phyloP scores from a whole-genome alignment of 1,139 yeast genomes.

The Saccharomyces uvarum region DNA sequence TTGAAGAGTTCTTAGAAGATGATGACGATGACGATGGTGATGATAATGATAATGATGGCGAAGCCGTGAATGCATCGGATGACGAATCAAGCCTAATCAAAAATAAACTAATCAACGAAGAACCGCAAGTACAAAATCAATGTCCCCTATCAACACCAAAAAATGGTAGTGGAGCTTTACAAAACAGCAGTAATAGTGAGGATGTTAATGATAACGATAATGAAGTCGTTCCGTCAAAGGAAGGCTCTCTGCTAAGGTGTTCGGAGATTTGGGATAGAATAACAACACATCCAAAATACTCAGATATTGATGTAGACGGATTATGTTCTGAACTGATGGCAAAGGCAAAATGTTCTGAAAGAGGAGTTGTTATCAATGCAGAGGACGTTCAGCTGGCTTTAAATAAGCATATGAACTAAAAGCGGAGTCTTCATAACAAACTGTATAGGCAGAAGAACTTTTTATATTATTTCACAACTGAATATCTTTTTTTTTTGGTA shows the following conservation, averaged over 20 bases:
- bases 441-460: not conserved
- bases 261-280: slow-evolving; percentile 95
- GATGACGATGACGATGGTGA: slow-evolving; percentile 4
- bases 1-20: slow-evolving; percentile 8
- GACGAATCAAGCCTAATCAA: slow-evolving; percentile 5
- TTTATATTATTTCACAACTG: not conserved
- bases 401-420: slow-evolving; percentile 23
- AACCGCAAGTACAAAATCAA: slow-evolving; percentile 6
- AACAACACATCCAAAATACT: slow-evolving; percentile 85
- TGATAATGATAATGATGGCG: slow-evolving; percentile 2
- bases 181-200: not conserved
- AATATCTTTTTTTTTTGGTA: not conserved
- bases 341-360: slow-evolving; percentile 93
- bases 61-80: slow-evolving; percentile 9
- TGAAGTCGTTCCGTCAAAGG: slow-evolving; percentile 48
- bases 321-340: slow-evolving; percentile 78
- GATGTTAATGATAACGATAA: slow-evolving; percentile 24
- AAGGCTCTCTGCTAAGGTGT: slow-evolving; percentile 52
- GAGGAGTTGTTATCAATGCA: slow-evolving; percentile 79
- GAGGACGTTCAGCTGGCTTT: slow-evolving; percentile 66
- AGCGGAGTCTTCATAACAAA: not conserved
- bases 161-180: not conserved
- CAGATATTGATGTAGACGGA: slow-evolving; percentile 89
- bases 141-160: not conserved
- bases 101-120: slow-evolving; percentile 15